phyloP scores from a whole-genome alignment of 2,329 filamentous ascomycete genomes.

The Hypoxylon sp. region DNA sequence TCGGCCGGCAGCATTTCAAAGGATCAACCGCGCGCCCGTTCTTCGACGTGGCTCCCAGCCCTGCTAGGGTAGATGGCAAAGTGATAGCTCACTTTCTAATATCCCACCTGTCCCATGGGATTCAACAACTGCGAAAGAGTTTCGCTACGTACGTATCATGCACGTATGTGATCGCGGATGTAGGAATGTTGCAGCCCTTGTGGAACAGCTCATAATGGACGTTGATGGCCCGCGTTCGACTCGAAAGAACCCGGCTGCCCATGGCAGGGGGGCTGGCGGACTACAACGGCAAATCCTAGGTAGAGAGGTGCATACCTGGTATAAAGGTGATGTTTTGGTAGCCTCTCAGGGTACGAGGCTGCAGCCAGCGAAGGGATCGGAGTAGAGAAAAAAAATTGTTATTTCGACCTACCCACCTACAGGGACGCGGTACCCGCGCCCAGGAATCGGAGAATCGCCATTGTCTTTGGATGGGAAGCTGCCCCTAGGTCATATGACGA shows the following conservation, averaged over 20 bases:
- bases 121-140: background rate
- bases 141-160: background rate
- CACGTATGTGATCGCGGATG: conserved; percentile 6
- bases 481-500: conserved; percentile 30
- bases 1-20: background rate
- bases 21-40: background rate
- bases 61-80: background rate
- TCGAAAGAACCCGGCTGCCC: background rate
- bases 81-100: background rate
- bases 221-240: background rate
- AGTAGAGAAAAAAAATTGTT: background rate
- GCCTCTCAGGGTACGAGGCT: conserved; percentile 2
- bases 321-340: background rate
- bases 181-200: conserved; percentile 4
- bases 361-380: conserved; percentile 4
- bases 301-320: background rate
- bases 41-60: background rate
- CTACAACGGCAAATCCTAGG: background rate
- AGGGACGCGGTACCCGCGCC: background rate
- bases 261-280: background rate
- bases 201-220: background rate
- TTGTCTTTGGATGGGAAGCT: background rate
- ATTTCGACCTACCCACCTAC: background rate
- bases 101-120: background rate
- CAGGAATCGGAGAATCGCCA: conserved; percentile 1